Evolutionary conservation across 805 yeast species (phyloP).

Genomic region (Candida qinlingensis): DNA sequence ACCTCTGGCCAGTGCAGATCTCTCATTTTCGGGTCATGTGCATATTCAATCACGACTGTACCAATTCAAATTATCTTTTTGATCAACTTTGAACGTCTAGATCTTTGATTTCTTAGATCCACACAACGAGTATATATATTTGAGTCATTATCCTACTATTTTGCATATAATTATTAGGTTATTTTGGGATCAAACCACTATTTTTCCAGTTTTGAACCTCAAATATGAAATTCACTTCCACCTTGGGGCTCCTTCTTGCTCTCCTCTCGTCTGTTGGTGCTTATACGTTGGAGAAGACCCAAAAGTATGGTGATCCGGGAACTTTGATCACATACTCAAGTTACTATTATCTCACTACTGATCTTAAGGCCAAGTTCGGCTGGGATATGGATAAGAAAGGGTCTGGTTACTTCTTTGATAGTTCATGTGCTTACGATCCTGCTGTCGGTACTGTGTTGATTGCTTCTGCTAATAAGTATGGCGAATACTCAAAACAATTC

Average conservation of each 20-base stretch:
- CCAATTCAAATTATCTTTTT: too few species aligned
- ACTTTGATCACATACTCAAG: neutral
- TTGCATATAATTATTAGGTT: too few species aligned
- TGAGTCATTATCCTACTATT: too few species aligned
- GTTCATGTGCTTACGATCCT: slow-evolving; percentile 14
- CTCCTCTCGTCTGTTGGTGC: neutral
- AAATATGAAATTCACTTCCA: neutral
- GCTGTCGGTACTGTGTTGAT: slow-evolving; percentile 10
- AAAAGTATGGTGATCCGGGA: neutral
- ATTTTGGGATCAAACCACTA: too few species aligned
- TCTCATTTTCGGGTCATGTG: too few species aligned
- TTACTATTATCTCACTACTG: neutral
- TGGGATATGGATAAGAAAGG: neutral
- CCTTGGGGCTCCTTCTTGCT: neutral
- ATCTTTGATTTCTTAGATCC: too few species aligned
- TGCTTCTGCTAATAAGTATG: slow-evolving; percentile 7
- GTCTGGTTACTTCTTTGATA: neutral
- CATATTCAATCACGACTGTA: too few species aligned
- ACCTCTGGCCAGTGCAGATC: too few species aligned
- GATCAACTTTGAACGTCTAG: too few species aligned
- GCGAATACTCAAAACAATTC: slow-evolving; percentile 10
- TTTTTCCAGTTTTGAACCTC: neutral
- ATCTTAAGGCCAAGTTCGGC: neutral
- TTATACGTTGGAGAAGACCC: neutral
- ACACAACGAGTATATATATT: too few species aligned